Conservation (phyloP, 768 basidiomycete species). For the Gymnopilus junonius region DNA sequence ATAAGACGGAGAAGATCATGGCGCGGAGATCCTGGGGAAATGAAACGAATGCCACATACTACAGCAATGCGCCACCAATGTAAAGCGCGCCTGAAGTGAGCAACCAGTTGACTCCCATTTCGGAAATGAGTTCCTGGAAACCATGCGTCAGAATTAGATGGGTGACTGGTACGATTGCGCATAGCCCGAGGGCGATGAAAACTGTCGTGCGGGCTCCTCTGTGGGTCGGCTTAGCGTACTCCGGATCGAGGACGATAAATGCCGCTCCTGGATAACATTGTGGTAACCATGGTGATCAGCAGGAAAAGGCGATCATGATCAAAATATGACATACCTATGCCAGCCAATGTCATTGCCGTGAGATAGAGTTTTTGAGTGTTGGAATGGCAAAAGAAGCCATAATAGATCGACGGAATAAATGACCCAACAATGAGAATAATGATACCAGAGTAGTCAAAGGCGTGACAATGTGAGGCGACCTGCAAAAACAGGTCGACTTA, state of each 20-base stretch:
- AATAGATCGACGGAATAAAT: conserved; percentile 76
- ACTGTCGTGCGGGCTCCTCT: conserved; percentile 77
- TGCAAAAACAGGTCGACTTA: conserved; percentile 27
- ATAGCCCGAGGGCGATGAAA: conserved; percentile 80
- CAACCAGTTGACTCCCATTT: conserved; percentile 77
- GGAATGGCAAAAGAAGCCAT: conserved; percentile 75
- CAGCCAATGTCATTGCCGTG: conserved; percentile 51
- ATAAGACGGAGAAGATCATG: conserved; percentile 20
- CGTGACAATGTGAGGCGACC: conserved; percentile 65
- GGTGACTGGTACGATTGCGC: conserved; percentile 67
- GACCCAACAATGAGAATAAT: conserved; percentile 79
- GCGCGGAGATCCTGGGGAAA: conserved; percentile 25
- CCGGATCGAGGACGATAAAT: conserved; percentile 79
- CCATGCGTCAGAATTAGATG: conserved; percentile 70
- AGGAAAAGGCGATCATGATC: conserved; percentile 24
- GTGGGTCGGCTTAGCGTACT: conserved; percentile 76
- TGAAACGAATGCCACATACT: conserved; percentile 56
- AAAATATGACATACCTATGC: conserved; percentile 54
- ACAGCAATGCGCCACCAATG: conserved; percentile 78
- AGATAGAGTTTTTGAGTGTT: conserved; percentile 60
- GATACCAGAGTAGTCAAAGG: conserved; percentile 83
- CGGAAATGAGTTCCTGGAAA: conserved; percentile 50
- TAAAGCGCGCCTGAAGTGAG: conserved; percentile 74
- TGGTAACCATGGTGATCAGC: conserved; percentile 23
- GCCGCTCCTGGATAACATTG: conserved; percentile 52